Evolutionary conservation across 352 stramenopile genomes (phyloP).

Genomic region (Plasmopara muralis): DNA sequence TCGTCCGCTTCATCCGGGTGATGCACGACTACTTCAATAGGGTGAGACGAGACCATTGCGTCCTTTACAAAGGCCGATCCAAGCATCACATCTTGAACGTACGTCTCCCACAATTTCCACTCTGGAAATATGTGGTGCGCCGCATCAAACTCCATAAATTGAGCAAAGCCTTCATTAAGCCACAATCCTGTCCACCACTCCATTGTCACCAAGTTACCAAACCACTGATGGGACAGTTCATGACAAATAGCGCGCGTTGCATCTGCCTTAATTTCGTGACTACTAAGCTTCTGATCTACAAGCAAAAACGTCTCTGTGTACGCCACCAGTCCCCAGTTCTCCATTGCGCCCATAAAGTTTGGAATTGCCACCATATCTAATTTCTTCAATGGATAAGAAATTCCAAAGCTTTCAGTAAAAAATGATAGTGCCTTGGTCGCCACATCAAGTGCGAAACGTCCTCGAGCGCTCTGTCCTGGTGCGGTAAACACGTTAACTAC

Average conservation of each 20-base stretch:
- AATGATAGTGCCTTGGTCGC: conserved; percentile 59
- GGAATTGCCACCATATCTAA: conserved; percentile 96
- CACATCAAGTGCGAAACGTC: conserved; percentile 87
- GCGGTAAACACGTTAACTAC: conserved; percentile 94
- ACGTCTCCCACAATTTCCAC: conserved; percentile 95
- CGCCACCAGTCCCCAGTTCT: conserved; percentile 93
- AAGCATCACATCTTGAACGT: conserved; percentile 73
- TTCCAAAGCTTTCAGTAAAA: conserved; percentile 66
- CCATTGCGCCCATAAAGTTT: conserved; percentile 94
- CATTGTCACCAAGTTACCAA: conserved; percentile 99
- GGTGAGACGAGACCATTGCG: conserved; percentile 85
- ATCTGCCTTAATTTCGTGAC: conserved; percentile 46
- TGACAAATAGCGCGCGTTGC: conserved; percentile 95
- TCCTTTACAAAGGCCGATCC: conserved; percentile 89
- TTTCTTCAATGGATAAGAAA: conserved; percentile 96
- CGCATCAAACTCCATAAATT: conserved; percentile 94
- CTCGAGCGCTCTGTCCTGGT: conserved; percentile 83
- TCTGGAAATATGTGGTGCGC: conserved; percentile 90
- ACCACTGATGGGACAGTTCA: conserved; percentile 96
- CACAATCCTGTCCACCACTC: conserved; percentile 93
- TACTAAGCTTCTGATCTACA: conserved; percentile 63
- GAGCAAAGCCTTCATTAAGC: conserved; percentile 98
- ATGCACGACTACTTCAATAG: conserved; percentile 93
- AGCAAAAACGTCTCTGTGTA: conserved; percentile 92
- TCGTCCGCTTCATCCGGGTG: conserved; percentile 93